Evolutionary conservation across 2,329 filamentous ascomycete genomes (phyloP).

Genomic region (Colletotrichum tropicicola): DNA sequence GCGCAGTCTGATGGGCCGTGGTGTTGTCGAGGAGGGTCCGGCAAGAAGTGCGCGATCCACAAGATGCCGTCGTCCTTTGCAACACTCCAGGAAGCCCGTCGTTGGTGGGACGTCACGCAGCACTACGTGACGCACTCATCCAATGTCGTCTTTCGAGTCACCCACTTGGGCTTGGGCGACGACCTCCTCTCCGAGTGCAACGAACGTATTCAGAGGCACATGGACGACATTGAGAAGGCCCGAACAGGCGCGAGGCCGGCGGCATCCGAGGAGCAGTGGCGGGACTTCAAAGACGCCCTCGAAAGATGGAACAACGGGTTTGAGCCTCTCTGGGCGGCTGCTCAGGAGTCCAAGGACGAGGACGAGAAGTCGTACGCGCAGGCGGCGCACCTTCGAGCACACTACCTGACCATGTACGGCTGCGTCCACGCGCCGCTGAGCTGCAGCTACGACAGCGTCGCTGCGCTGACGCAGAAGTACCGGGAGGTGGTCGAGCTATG

Average conservation of each 20-base stretch:
- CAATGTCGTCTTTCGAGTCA: constrained; percentile 28
- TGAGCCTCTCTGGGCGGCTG: constrained; percentile 32
- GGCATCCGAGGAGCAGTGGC: constrained; percentile 25
- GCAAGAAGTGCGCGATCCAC: constrained; percentile 8
- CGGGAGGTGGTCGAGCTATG: constrained; percentile 37
- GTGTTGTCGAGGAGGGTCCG: constrained; percentile 33
- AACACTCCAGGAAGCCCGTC: constrained; percentile 36
- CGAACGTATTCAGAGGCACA: not conserved
- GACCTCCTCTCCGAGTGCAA: constrained; percentile 8
- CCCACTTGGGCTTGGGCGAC: constrained; percentile 25
- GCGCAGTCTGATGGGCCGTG: constrained; percentile 25
- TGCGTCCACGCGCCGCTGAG: constrained; percentile 32
- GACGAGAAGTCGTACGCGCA: constrained; percentile 35
- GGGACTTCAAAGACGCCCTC: constrained; percentile 14
- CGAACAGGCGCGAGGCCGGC: not conserved
- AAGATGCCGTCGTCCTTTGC: constrained; percentile 34
- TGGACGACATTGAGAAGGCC: constrained; percentile 13
- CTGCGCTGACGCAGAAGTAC: constrained; percentile 36
- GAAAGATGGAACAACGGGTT: constrained; percentile 31
- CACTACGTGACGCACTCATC: constrained; percentile 37
- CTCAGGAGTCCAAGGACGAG: constrained; percentile 5
- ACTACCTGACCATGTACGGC: constrained; percentile 36
- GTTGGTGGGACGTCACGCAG: constrained; percentile 41
- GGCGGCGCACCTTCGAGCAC: constrained; percentile 35
- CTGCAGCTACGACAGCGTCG: constrained; percentile 34